A percentile compares a stretch with the other conserved stretches of the same genome.
Evolutionary conservation across 2,329 filamentous ascomycete species (phyloP).

Genomic region (Graphium sp.): DNA sequence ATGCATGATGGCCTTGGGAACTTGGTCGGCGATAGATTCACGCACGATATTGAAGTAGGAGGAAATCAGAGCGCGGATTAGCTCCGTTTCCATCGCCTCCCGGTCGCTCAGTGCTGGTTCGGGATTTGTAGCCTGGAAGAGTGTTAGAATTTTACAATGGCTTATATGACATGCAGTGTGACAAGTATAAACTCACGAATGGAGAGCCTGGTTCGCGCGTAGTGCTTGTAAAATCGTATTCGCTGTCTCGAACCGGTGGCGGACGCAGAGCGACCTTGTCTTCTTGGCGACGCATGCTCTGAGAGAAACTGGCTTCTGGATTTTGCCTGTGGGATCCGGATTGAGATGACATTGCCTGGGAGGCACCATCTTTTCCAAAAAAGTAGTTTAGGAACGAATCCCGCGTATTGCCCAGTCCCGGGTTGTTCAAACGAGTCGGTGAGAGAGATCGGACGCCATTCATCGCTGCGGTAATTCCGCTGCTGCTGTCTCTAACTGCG

Average conservation of each 20-base stretch:
- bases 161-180: background rate
- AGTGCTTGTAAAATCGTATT: conserved; percentile 22
- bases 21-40: conserved; percentile 95
- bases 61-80: conserved; percentile 89
- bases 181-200: conserved; percentile 32
- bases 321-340: conserved; percentile 58
- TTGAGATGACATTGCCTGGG: conserved; percentile 8
- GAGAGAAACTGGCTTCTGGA: conserved; percentile 65
- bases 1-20: conserved; percentile 98
- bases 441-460: conserved; percentile 49
- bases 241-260: conserved; percentile 21
- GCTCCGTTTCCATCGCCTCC: conserved; percentile 91
- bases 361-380: conserved; percentile 79
- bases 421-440: conserved; percentile 43
- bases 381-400: conserved; percentile 98
- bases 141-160: conserved; percentile 11
- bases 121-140: conserved; percentile 34
- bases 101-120: conserved; percentile 88
- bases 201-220: conserved; percentile 28
- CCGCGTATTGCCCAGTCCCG: conserved; percentile 44
- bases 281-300: conserved; percentile 62
- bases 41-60: conserved; percentile 99
- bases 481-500: conserved; percentile 50
- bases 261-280: conserved; percentile 37
- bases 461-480: conserved; percentile 46